These are phyloP conservation scores for Heliamphora exappendiculata DNA, from an alignment of 148 eudicot genomes.

Conservation along the genomic window DNA sequence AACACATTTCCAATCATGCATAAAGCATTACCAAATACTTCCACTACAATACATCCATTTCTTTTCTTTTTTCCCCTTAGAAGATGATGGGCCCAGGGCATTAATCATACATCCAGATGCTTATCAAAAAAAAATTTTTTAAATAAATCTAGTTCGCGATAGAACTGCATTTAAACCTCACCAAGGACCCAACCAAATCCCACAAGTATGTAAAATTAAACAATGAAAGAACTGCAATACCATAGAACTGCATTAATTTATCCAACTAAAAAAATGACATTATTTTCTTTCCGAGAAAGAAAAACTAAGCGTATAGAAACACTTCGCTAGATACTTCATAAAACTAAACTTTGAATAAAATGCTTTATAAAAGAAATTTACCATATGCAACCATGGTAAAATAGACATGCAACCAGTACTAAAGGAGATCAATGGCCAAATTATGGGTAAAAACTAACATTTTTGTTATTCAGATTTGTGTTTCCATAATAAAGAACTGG, in stretches of 20 bases:
- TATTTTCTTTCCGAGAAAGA: too few relatives aligned
- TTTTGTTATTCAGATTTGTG: neutral
- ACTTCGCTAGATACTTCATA: neutral
- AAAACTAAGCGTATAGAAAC: too few relatives aligned
- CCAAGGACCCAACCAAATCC: neutral
- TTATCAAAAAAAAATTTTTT: too few relatives aligned
- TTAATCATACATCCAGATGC: neutral
- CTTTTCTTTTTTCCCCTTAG: neutral
- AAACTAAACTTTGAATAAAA: neutral
- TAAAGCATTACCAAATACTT: neutral
- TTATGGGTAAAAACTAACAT: neutral
- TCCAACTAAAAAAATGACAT: too few relatives aligned
- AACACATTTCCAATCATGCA: too few relatives aligned
- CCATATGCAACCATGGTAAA: neutral
- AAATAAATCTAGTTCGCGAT: too few relatives aligned
- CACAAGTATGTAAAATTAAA: neutral
- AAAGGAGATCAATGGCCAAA: neutral
- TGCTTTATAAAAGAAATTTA: too few relatives aligned
- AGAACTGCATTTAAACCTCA: too few relatives aligned
- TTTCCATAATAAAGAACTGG: too few relatives aligned
- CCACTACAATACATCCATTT: neutral
- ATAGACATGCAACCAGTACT: neutral
- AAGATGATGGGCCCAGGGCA: neutral
- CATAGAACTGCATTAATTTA: neutral
- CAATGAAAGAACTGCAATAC: neutral